Evolutionary conservation across 2,329 filamentous ascomycete species (phyloP), one percentile per base, ranked within the genome.

Genomic region (Sporothrix globosa): DNA sequence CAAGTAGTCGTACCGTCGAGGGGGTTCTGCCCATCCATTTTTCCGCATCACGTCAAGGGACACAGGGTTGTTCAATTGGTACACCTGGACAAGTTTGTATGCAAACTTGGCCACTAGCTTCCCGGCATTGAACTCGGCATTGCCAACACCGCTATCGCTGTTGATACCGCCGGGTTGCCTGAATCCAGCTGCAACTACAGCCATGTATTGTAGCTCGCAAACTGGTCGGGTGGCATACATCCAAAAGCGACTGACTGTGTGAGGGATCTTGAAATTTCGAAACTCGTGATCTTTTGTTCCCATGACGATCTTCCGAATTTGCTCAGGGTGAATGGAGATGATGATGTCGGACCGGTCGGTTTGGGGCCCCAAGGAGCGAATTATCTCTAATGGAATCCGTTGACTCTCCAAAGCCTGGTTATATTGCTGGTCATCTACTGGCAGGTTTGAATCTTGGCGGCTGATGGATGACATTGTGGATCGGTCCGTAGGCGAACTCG

Each of bases 21-120:
- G 83, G 4, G 73, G 69, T 1, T 80, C 78, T 0, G 88, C 76
- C 85, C 87, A 88, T 0, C 85, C 87, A 52, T 86, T 84, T 54
- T 81, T 79, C 58, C 82, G 82, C 80, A 90, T 86, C 68, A 83
- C 80, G 0, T 81, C 78, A 1, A 87, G 78, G 0, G 82, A 78
- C 1, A 88, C 80, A 0, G 88, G 85, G 75, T 90, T 84, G 74
- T 89, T 89, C 34, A 91, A 82, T 77, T 88, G 83, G 75, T 90
- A 91, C 0, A 91, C 81, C 74, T 89, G 82, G 27, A 82, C 73
- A 58, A 88, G 80, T 74, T 85, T 83, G 74, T 88, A 86, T 3
- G 85, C 86, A 72, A 80, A 86, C 30, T 80, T 81, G 19, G 77
- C 76, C 17, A 50, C 60, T n/a, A 73, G 71, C 52, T 74, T 77